Evolutionary conservation across 371 early-diverging fungal species (phyloP), one percentile per base, ranked within the genome.

Genomic region (Ecytonucleospora hepatopenaei): DNA sequence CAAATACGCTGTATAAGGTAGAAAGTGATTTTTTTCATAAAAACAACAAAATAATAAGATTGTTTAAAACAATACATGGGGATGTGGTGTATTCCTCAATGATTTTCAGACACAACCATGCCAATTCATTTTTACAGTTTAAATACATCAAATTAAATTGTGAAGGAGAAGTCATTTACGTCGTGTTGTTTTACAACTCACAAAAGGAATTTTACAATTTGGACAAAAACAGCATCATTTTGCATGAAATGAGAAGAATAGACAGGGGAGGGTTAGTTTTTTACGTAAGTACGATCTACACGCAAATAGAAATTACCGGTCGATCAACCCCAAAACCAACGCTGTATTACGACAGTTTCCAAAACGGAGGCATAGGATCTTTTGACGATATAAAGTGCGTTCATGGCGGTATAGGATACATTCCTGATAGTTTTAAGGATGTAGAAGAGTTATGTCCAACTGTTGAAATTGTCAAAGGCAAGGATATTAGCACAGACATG

Each of bases 251-350:
- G 19, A 30, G 76, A 48, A 40, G 51, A 47, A 53, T 68, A 27
- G 24, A 28, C 8, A 54, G 76, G 19, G 67, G 62, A 17, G 47
- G 54, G 12, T 64, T 59, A 56, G 67, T 30, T 17, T 69, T 73
- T 47, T 76, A 71, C 49, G 34, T 78, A 23, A 78, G 78, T 32
- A 71, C 78, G 16, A 67, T 78, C 4, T 78, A 71, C 55, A 78
- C 78, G 48, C 71, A 73, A 55, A 35, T 73, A 27, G 48, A 62
- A 48, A 53, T 56, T 26, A 46, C 24, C 0, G 31, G 51, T 28
- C 32, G 51, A 21, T 19, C 1, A 5, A 15, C 31, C 15, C 24
- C 35, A 1, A n/a, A 55, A 1, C 30, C 34, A 21, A 15, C 0
- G 12, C 27, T 34, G 27, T 59, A 40, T 12, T 40, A 8, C 46